Conservation (phyloP, 345 rosid genomes). For the Dimocarpus longan region DNA sequence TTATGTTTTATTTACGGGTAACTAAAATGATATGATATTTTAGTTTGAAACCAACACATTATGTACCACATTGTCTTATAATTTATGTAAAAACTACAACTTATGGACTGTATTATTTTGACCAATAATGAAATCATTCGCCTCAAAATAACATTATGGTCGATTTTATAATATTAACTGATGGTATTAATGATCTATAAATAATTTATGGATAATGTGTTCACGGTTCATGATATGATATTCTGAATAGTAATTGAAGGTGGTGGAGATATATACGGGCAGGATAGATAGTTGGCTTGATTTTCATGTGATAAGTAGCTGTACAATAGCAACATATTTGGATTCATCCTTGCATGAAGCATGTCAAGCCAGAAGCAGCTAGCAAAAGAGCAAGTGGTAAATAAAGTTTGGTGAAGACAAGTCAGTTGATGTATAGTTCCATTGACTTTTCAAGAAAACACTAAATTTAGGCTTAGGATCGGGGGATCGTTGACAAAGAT, state of each 20-base stretch:
- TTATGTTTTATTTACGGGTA: not conserved
- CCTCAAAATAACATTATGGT: too few relatives aligned
- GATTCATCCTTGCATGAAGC: not conserved
- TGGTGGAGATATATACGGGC: too few relatives aligned
- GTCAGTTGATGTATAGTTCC: constrained; percentile 4
- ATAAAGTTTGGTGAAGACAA: not conserved
- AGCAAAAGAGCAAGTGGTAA: not conserved
- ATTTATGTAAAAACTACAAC: too few relatives aligned
- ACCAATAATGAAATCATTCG: too few relatives aligned
- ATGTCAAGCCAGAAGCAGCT: not conserved
- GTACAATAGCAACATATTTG: not conserved
- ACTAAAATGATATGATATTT: not conserved
- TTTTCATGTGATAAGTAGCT: not conserved
- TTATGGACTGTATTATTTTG: too few relatives aligned
- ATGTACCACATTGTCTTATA: too few relatives aligned
- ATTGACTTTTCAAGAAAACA: constrained; percentile 12
- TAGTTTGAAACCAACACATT: too few relatives aligned
- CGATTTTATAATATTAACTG: too few relatives aligned
- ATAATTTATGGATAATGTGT: too few relatives aligned
- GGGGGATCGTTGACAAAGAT: not conserved
- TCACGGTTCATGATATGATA: too few relatives aligned
- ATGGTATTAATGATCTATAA: too few relatives aligned
- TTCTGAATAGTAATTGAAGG: too few relatives aligned
- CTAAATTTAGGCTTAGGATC: not conserved
- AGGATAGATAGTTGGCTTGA: not conserved